Conservation (phyloP, 2,329 filamentous ascomycete species). For the Apiospora rasikravindrae region DNA sequence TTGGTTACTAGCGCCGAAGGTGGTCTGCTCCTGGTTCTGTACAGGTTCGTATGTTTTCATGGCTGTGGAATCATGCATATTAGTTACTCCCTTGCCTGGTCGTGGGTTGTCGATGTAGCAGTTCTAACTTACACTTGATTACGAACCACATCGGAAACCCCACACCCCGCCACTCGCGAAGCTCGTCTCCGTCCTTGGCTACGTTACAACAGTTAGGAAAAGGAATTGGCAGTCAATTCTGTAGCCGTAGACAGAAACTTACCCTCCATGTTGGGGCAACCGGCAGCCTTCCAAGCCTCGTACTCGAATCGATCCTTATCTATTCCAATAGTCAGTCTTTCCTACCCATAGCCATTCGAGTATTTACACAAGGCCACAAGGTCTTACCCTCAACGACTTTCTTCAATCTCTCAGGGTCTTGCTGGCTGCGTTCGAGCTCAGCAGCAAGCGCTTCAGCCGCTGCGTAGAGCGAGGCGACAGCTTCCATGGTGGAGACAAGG, state of each 20-base stretch:
- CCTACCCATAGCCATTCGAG: neutral
- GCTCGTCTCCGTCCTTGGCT: neutral
- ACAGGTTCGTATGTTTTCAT: neutral
- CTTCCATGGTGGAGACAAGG: neutral
- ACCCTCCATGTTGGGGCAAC: neutral
- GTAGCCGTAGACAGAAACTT: neutral
- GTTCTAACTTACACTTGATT: neutral
- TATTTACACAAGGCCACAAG: neutral
- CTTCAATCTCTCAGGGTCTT: neutral
- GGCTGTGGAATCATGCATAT: neutral
- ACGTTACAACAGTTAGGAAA: neutral
- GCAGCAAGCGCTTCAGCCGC: neutral
- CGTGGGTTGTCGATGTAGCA: neutral
- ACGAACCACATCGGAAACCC: neutral
- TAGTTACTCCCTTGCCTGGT: neutral
- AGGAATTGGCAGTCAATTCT: neutral
- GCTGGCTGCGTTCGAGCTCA: neutral
- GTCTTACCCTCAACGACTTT: neutral
- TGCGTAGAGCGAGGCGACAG: neutral
- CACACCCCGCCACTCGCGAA: neutral
- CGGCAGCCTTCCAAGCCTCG: neutral
- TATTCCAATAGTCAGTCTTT: neutral
- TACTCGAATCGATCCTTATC: neutral
- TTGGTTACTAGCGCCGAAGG: no score
- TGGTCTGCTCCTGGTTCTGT: neutral